Percentiles rank a stretch among this genome's conserved stretches.
Evolutionary conservation across 2,329 filamentous ascomycete species (phyloP).

Genomic region (Ophiosphaerella korrae): DNA sequence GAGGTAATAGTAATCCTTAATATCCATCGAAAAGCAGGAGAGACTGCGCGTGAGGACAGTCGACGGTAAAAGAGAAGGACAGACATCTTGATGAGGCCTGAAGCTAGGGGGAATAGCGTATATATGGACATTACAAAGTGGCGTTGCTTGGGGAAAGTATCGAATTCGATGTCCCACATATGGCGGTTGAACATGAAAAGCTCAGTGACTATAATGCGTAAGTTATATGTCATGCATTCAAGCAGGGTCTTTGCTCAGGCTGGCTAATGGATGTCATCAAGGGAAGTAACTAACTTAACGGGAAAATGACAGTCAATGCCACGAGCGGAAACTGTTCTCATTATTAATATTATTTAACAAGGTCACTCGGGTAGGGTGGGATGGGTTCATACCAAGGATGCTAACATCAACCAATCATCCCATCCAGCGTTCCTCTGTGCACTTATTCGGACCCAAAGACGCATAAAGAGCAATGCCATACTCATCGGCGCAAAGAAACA

Average conservation of each 20-base stretch:
- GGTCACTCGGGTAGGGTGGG: background rate
- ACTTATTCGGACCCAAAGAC: conserved; percentile 26
- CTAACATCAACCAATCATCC: conserved; percentile 34
- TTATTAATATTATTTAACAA: background rate
- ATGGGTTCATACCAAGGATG: conserved; percentile 16
- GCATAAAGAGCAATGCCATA: conserved; percentile 17
- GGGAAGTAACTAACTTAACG: conserved; percentile 10
- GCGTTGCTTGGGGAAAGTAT: conserved; percentile 15
- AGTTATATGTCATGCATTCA: conserved; percentile 1
- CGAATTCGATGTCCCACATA: conserved; percentile 25
- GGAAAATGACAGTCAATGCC: conserved; percentile 24
- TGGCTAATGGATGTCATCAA: too few relatives aligned
- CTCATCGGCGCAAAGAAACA: conserved; percentile 24
- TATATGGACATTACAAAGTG: conserved; percentile 29
- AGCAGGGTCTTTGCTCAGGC: background rate
- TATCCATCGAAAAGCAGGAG: conserved; percentile 18
- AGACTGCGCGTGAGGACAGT: conserved; percentile 19
- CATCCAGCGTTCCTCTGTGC: conserved; percentile 25
- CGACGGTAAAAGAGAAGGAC: conserved; percentile 36
- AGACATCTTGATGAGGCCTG: conserved; percentile 34
- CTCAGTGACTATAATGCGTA: conserved; percentile 15
- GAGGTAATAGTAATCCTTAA: conserved; percentile 17
- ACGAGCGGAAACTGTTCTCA: conserved; percentile 12
- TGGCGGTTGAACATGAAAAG: conserved; percentile 26
- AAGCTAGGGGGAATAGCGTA: conserved; percentile 18